Base-by-base conservation (phyloP, 2,329 filamentous ascomycete genomes). In the Alternaria novae-zelandiae region DNA sequence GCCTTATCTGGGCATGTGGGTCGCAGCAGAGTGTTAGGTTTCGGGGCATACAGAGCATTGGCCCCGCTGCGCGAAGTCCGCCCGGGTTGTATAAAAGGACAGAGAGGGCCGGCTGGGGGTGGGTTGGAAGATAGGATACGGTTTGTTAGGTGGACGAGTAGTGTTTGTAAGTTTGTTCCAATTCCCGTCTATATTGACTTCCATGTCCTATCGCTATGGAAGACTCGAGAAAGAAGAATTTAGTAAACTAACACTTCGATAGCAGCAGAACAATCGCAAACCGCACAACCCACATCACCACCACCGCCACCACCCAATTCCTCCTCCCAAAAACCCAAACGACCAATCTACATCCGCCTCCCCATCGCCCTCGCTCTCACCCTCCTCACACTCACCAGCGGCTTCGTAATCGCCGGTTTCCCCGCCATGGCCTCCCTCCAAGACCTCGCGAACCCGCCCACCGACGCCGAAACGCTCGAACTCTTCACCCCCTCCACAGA, bases 381-480 rank as follows among this genome's bases (percentile, higher is more conserved):
- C 30, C 72, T 86, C 71, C 59, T 86, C 66, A 80, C 81, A 59
- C 80, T 87, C 64, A 80, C 82, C 36, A 57, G 87, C 64, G 88
- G 88, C 67, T 86, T 90, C 82, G 77, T 81, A 67, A 88, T 90
- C 83, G 83, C 86, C 56, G 82, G 84, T 67, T 80, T 82, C 11
- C 87, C 87, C 41, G 85, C 85, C 36, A 70, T 86, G 61, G 74
- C 84, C 41, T 82, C 83, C 54, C 79, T 86, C 50, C 81, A 81
- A 51, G 83, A 81, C 56, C 79, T 88, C 66, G 68, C 86, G 63
- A 81, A 83, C 63, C 87, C 87, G 4, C 86, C 86, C 68, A 87
- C 87, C 28, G 91, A 97, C 81, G 88, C 87, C 73, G 92, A 96
- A 71, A 91, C 91, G 21, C 86, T 96, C 65, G 78, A 80, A 5